phyloP scores from a whole-genome alignment of 169 alveolate species.

The Blepharisma undulans region DNA sequence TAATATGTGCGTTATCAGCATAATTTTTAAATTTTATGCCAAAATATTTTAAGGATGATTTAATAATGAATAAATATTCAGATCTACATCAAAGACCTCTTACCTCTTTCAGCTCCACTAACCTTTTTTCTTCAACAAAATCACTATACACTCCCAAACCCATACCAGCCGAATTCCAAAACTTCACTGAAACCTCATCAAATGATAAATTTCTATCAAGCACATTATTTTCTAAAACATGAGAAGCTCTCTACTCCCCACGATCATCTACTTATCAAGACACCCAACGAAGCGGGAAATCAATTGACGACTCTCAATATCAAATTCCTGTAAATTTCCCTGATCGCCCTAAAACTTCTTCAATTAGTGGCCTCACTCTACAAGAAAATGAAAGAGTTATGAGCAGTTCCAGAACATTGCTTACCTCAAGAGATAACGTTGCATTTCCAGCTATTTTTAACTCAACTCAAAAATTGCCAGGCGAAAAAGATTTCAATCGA shows the following conservation, averaged over 20 bases:
- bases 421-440: neutral
- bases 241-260: neutral
- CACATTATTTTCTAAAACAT: neutral
- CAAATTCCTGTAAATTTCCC: neutral
- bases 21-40: neutral
- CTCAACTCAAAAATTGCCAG: neutral
- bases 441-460: neutral
- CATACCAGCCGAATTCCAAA: neutral
- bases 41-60: neutral
- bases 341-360: neutral
- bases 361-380: constrained; percentile 9
- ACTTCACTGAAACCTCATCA: neutral
- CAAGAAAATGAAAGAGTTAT: neutral
- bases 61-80: neutral
- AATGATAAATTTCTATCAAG: neutral
- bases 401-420: neutral
- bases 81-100: neutral
- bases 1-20: neutral
- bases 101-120: neutral
- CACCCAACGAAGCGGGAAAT: neutral
- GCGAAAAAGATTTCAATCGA: neutral
- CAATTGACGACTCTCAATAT: constrained; percentile 19
- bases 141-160: neutral
- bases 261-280: neutral
- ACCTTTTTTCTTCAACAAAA: neutral